Base-by-base conservation (phyloP, 805 yeast genomes). In the Suhomyces sp. region DNA sequence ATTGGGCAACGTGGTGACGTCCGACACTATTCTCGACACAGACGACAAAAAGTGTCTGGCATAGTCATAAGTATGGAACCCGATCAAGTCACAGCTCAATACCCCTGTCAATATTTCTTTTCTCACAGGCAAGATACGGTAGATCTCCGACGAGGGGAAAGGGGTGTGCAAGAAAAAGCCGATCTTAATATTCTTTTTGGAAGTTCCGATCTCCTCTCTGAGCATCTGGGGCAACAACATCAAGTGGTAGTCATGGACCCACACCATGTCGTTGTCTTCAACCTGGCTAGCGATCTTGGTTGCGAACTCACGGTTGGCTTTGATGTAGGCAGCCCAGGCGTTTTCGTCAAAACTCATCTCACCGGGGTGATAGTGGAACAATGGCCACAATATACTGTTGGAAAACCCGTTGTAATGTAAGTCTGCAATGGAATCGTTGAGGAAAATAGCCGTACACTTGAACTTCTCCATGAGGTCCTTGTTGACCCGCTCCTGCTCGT, bases 11-110 rank as follows among this genome's bases (percentile, higher is more conserved):
- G 97, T 91, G 48, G 85, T 86, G 6, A 91, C 83, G 55, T 88
- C 81, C 6, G 71, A 57, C 50, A 94, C 79, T 17, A 94, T 88
- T 52, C 96, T 79, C 54, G 91, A 86, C 9, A 94, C 96, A 0
- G 96, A 85, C 17, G 96, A 87, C 50, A 96, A 72, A 72, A 96
- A 94, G 75, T 94, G 99, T 61, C 99, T 81, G 10, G 97, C 98
- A 65, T 94, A 94, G 69, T 94, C 99, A 69, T 94, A 96, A n/a
- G 99, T 94, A 70, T 94, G 99, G 80, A 94, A 94, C 0, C 99
- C 99, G 64, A 94, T 85, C 62, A 96, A 78, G 67, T 94, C 96
- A 73, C 98, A 93, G 62, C 94, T 87, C 65, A 94, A 76, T 2
- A 94, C 96, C 52, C 99, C 99, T 56, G 82, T 83, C 61, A 94